Evolutionary conservation across 345 rosid species (phyloP), one percentile per base, ranked within the genome.

Genomic region (Jatropha curcas): DNA sequence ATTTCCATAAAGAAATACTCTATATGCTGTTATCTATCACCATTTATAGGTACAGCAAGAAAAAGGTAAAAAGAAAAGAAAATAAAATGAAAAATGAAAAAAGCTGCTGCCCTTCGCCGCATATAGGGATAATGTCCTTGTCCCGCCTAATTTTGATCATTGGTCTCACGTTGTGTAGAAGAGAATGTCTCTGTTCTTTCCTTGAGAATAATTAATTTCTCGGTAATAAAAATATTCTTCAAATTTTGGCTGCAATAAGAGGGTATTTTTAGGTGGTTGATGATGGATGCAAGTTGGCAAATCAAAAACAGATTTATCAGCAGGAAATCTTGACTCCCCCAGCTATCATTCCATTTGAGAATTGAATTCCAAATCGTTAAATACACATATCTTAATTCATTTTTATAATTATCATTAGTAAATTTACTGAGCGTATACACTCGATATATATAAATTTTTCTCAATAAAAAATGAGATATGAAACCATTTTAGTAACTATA

Each of bases 291-390:
- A 25, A 39, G 51, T 25, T 19, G 69, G 45, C 20, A 37, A 68
- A 39, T 69, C 61, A 16, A 7, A 13, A 1, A 2, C 1, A 2
- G 34, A 68, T 68, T 45, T 8, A 14, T 57, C 7, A 20, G 70
- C n/a, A 27, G 48, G 5, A 74, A 34, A 73, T 71, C 75, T 75
- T 79, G 76, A 71, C 76, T 43, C 22, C 55, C 5, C 35, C 2
- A 33, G 46, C 6, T 63, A 30, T 22, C 19, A 64, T 43, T 65
- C 30, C 43, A 13, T 60, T 8, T 16, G 33, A 41, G 12, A 2
- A 41, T 9, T 41, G 45, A 41, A 41, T 41, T 8, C n/a, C n/a
- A n/a, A n/a, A n/a, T n/a, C n/a, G n/a, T n/a, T n/a, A n/a, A n/a
- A n/a, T n/a, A n/a, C n/a, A n/a, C n/a, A n/a, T n/a, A n/a, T n/a